Percentiles rank a stretch among this genome's conserved stretches.
Evolutionary conservation across 768 basidiomycete genomes (phyloP).

Genomic region (Tricholomella constricta): DNA sequence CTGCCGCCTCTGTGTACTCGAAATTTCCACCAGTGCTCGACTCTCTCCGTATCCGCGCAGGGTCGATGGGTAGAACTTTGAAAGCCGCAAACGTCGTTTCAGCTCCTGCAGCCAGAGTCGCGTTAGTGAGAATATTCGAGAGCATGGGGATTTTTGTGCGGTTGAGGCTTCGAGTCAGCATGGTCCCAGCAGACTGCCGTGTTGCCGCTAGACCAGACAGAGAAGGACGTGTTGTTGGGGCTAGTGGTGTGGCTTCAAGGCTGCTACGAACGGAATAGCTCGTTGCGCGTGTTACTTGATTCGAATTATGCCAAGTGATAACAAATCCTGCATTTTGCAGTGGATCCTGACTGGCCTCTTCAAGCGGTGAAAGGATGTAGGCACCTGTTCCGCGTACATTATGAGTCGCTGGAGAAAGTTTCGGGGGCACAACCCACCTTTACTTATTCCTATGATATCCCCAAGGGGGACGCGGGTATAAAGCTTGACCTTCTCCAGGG

Average conservation of each 20-base stretch:
- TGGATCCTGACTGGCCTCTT: slow-evolving; percentile 88
- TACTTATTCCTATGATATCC: slow-evolving; percentile 74
- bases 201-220: slow-evolving; percentile 16
- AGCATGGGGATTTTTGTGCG: slow-evolving; percentile 24
- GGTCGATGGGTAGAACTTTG: slow-evolving; percentile 78
- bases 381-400: slow-evolving; percentile 58
- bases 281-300: slow-evolving; percentile 74
- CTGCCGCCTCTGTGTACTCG: slow-evolving; percentile 55
- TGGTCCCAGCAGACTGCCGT: slow-evolving; percentile 12
- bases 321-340: slow-evolving; percentile 88
- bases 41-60: slow-evolving; percentile 49
- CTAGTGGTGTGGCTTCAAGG: slow-evolving; percentile 32
- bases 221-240: slow-evolving; percentile 14
- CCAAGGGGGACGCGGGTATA: slow-evolving; percentile 89
- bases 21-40: slow-evolving; percentile 44
- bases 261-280: slow-evolving; percentile 87
- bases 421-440: slow-evolving; percentile 50
- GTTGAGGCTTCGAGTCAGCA: slow-evolving; percentile 13
- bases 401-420: not conserved
- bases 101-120: slow-evolving; percentile 28
- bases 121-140: slow-evolving; percentile 38
- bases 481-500: slow-evolving; percentile 85
- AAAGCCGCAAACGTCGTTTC: slow-evolving; percentile 68
- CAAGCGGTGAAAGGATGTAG: slow-evolving; percentile 92
- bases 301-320: slow-evolving; percentile 72